Percentiles rank a stretch among this genome's conserved stretches.
Evolutionary conservation across 352 stramenopile species (phyloP).

Genomic region (Globisporangium spiculum): DNA sequence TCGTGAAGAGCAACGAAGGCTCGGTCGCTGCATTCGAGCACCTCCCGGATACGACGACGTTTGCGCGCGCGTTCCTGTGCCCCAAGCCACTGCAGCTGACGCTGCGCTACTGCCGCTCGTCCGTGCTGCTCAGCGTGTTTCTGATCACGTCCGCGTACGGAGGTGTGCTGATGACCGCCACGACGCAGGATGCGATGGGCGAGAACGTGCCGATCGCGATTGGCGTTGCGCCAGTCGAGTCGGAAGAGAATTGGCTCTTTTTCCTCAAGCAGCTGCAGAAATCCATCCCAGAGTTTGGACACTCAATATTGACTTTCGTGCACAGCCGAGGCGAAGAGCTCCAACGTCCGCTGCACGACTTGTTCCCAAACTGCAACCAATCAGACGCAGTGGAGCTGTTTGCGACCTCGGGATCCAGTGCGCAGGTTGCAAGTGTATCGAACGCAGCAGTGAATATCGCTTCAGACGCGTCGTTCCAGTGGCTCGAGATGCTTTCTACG

Average conservation of each 20-base stretch:
- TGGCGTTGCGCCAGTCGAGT: constrained; percentile 48
- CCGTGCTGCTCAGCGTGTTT: constrained; percentile 68
- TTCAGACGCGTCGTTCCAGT: constrained; percentile 44
- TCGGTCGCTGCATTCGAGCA: constrained; percentile 70
- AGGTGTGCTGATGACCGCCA: constrained; percentile 66
- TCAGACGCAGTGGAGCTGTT: constrained; percentile 65
- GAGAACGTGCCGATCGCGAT: constrained; percentile 73
- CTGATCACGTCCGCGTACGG: constrained; percentile 64
- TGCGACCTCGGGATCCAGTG: constrained; percentile 16
- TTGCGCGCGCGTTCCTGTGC: constrained; percentile 66
- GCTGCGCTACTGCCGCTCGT: constrained; percentile 55
- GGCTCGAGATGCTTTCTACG: constrained; percentile 56
- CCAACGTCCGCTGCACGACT: constrained; percentile 28
- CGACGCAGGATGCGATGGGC: constrained; percentile 70
- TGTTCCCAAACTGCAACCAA: constrained; percentile 57
- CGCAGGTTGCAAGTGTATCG: background rate
- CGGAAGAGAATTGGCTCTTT: constrained; percentile 59
- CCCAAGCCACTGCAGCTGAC: constrained; percentile 52
- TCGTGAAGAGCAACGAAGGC: constrained; percentile 52
- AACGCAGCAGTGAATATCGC: constrained; percentile 14
- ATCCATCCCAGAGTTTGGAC: constrained; percentile 58
- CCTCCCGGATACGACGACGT: constrained; percentile 34
- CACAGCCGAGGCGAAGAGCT: constrained; percentile 65
- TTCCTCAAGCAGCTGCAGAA: constrained; percentile 57
- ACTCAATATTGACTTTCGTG: constrained; percentile 48